phyloP scores from a whole-genome alignment of 148 eudicot species.

The Chenopodium berlandieri region DNA sequence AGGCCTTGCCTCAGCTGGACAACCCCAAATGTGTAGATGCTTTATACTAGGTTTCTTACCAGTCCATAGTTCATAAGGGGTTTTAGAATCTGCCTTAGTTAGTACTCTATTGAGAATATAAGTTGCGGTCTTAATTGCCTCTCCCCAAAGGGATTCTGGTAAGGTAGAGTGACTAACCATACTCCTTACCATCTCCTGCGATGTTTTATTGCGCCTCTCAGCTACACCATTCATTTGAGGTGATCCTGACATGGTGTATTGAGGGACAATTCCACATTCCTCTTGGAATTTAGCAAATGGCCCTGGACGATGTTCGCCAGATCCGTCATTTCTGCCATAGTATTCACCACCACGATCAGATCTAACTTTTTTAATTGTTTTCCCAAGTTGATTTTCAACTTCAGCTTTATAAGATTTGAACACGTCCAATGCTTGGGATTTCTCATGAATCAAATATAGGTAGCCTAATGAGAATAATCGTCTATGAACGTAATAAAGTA shows the following conservation, averaged over 20 bases:
- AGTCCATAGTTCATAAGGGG: too few relatives aligned
- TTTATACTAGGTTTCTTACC: background rate
- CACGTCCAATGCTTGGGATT: background rate
- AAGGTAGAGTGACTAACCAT: slow-evolving; percentile 9
- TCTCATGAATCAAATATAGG: slow-evolving; percentile 3
- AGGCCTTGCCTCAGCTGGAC: slow-evolving; percentile 4
- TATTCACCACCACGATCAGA: background rate
- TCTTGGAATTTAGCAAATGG: background rate
- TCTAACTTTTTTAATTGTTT: background rate
- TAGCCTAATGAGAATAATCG: background rate
- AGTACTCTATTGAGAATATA: background rate
- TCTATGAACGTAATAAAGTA: slow-evolving; percentile 15
- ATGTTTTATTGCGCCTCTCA: background rate
- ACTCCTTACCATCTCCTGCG: slow-evolving; percentile 9
- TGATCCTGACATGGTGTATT: background rate
- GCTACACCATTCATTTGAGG: slow-evolving; percentile 8
- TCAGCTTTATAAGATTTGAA: slow-evolving; percentile 12
- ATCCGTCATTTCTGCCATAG: background rate
- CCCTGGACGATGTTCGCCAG: background rate
- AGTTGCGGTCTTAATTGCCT: background rate
- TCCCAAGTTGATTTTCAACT: background rate
- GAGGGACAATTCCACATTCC: background rate
- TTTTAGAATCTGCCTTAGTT: background rate
- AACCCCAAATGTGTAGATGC: background rate
- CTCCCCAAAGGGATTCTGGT: slow-evolving; percentile 1